Conservation (phyloP, 106 monocot genomes). For the Acanthochlamys bracteata region DNA sequence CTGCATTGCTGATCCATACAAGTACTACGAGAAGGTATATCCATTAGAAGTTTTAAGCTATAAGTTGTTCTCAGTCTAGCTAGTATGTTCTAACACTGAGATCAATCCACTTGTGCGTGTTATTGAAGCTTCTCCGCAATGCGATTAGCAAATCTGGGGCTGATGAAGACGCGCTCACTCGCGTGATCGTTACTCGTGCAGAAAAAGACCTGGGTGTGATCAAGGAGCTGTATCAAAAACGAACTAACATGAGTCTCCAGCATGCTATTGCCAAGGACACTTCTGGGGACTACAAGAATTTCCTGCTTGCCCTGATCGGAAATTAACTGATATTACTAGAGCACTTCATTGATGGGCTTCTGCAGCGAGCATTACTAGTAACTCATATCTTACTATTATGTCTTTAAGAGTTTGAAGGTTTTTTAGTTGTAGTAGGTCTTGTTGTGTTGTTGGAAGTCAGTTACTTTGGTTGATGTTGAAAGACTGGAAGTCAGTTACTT, state of each 20-base stretch:
- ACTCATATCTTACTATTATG: too few relatives aligned
- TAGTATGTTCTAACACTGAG: not conserved
- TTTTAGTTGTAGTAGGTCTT: too few relatives aligned
- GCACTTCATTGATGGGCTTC: too few relatives aligned
- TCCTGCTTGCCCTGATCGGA: constrained; percentile 64
- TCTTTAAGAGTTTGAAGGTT: too few relatives aligned
- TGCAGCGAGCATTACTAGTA: too few relatives aligned
- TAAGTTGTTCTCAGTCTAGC: not conserved
- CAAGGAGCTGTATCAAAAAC: constrained; percentile 50
- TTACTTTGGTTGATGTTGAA: too few relatives aligned
- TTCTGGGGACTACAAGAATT: constrained; percentile 60
- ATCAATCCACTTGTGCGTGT: too few relatives aligned
- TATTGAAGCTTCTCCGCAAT: constrained; percentile 42
- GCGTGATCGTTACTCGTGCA: constrained; percentile 55
- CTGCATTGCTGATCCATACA: constrained; percentile 48
- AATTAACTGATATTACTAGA: too few relatives aligned
- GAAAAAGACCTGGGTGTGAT: constrained; percentile 74
- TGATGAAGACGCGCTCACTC: constrained; percentile 49
- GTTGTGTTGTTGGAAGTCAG: too few relatives aligned
- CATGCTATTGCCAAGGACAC: constrained; percentile 43
- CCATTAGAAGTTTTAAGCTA: too few relatives aligned
- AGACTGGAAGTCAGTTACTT: too few relatives aligned
- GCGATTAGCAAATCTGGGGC: constrained; percentile 18
- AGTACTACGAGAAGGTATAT: constrained; percentile 78
- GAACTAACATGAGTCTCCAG: constrained; percentile 34